Evolutionary conservation across 805 yeast genomes (phyloP).

Genomic region (Candida insectalens): DNA sequence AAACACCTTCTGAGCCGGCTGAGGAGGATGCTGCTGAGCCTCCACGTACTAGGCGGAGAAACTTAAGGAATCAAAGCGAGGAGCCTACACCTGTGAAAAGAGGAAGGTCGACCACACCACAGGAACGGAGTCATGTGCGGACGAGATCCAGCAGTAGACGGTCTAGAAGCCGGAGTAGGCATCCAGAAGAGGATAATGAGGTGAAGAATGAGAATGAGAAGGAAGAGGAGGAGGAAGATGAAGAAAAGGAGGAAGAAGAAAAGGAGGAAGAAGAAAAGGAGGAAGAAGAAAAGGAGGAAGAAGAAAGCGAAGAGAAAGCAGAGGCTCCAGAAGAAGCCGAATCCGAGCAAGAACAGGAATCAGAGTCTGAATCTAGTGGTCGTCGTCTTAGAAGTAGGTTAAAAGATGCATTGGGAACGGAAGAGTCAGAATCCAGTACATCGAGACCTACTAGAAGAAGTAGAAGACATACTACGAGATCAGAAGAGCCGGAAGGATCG

Average conservation of each 20-base stretch:
- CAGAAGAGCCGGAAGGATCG: not conserved
- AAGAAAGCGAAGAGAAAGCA: constrained; percentile 3
- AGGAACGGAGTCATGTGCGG: no score
- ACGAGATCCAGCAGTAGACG: not conserved
- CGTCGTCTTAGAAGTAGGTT: not conserved
- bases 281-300: constrained; percentile 1
- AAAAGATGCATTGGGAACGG: constrained; percentile 1
- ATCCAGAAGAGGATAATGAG: constrained; percentile 5
- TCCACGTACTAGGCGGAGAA: no score
- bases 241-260: constrained; percentile 2
- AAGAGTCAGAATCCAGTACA: not conserved
- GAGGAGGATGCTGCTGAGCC: no score
- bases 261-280: constrained; percentile 1
- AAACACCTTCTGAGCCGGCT: no score
- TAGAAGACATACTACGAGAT: not conserved
- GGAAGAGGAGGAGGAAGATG: constrained; percentile 4
- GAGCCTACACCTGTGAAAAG: not conserved
- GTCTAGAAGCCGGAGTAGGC: not conserved
- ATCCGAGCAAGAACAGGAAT: not conserved
- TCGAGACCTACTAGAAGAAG: not conserved
- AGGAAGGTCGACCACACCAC: not conserved
- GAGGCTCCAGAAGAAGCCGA: constrained; percentile 3
- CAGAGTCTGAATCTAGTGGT: constrained; percentile 1
- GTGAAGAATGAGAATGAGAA: constrained; percentile 2
- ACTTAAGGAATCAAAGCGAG: no score